Base-by-base conservation (phyloP, 139 green algal genomes). In the Eudorina sp. region DNA sequence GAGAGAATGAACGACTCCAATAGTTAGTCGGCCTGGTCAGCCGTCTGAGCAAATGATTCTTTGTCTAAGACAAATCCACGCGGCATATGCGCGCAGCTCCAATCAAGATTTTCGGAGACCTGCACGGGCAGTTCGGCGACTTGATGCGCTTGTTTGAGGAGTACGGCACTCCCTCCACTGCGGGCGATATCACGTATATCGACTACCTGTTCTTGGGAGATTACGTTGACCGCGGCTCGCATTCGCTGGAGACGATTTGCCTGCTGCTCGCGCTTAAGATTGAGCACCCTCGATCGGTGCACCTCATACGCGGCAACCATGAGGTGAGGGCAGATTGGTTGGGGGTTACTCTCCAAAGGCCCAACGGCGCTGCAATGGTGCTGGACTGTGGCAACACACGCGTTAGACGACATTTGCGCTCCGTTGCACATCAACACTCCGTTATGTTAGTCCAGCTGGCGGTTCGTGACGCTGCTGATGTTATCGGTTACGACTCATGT, bases 91-190 rank as follows among this genome's bases (percentile, higher is more conserved):
- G 8, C 88, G 84, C 92, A 96, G 97, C 97, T 3, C 98, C 98
- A 58, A 95, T 99, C 64, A 99, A 99, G 94, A 98, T 99, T 77
- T 99, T 99, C 90, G 98, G 98, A 29, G 98, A 99, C 91, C 93
- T 99, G 80, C 98, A 99, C 83, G 97, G 97, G 36, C 97, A 99
- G 91, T 99, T 99, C 95, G 96, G 96, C 13, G 98, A 99, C 94
- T 92, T 99, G 53, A 99, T 99, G 98, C 96, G 98, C 13, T 93
- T 99, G 68, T 99, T 99, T 92, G 96, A 99, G 89, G 98, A 99
- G 94, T 99, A 99, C 88, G 98, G 98, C 45, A 96, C 94, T 34
- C 98, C 98, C 11, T 97, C 94, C 83, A 99, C 97, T 9, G 96
- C 96, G 0, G 98, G 98, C 8, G 98, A 99, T 95, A 99, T 99